Conservation (phyloP, 306 rosid species). For the Vigna nakashimae region DNA sequence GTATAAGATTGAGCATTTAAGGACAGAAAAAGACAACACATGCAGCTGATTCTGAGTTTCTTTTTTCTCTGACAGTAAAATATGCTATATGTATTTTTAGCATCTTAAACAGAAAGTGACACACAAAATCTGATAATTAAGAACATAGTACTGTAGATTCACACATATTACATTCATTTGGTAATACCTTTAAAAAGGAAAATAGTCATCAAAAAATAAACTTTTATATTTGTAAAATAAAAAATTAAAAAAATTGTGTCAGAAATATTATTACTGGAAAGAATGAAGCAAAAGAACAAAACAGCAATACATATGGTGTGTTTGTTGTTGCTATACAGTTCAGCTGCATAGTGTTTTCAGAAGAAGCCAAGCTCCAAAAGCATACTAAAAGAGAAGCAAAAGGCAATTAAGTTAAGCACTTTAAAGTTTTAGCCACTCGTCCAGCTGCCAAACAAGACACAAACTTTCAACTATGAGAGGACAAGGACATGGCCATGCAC, state of each 20-base stretch:
- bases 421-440: slow-evolving; percentile 40
- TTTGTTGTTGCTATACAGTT: slow-evolving; percentile 9
- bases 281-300: neutral
- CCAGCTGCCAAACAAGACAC: slow-evolving; percentile 46
- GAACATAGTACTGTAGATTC: neutral
- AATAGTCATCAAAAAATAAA: too few species aligned
- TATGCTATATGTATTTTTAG: neutral
- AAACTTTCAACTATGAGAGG: slow-evolving; percentile 36
- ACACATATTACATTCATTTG: too few species aligned
- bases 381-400: slow-evolving; percentile 44
- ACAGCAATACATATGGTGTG: neutral
- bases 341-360: neutral
- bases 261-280: too few species aligned
- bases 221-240: too few species aligned
- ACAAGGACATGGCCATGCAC: slow-evolving; percentile 42
- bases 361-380: slow-evolving; percentile 38
- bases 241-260: too few species aligned
- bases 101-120: neutral
- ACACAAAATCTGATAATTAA: slow-evolving; percentile 6
- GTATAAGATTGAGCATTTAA: neutral
- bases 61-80: neutral
- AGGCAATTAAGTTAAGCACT: slow-evolving; percentile 29
- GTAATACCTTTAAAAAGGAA: too few species aligned
- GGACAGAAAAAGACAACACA: neutral
- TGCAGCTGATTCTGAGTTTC: neutral